phyloP scores from a whole-genome alignment of 129 eudicot genomes.

The Lonicera japonica region DNA sequence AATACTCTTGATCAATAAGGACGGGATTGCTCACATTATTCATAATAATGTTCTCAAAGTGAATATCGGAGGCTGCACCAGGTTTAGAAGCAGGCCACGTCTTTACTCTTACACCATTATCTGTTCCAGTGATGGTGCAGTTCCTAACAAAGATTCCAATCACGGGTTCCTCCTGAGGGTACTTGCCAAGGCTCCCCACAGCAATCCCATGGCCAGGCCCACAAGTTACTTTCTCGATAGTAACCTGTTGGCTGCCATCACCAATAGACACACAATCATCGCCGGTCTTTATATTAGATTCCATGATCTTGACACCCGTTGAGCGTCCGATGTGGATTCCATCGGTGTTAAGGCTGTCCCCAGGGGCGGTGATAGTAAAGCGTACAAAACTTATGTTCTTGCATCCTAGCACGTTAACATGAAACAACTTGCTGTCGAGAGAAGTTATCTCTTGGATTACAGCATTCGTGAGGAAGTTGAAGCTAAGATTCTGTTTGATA shows the following conservation, averaged over 20 bases:
- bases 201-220: slow-evolving; percentile 76
- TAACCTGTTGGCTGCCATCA: slow-evolving; percentile 50
- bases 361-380: slow-evolving; percentile 34
- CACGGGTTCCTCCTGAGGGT: slow-evolving; percentile 31
- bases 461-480: slow-evolving; percentile 25
- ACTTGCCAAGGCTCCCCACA: slow-evolving; percentile 47
- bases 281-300: slow-evolving; percentile 37
- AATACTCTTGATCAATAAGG: slow-evolving; percentile 40
- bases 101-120: slow-evolving; percentile 46
- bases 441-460: slow-evolving; percentile 31
- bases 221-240: slow-evolving; percentile 38
- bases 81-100: slow-evolving; percentile 30
- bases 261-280: slow-evolving; percentile 67
- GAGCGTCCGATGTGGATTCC: slow-evolving; percentile 49
- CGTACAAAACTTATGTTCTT: slow-evolving; percentile 17
- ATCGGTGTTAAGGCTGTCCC: slow-evolving; percentile 46
- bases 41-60: slow-evolving; percentile 45
- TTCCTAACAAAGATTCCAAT: slow-evolving; percentile 32
- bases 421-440: slow-evolving; percentile 43
- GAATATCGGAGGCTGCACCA: slow-evolving; percentile 22
- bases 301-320: slow-evolving; percentile 23
- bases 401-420: slow-evolving; percentile 29
- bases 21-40: slow-evolving; percentile 38
- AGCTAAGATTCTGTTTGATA: slow-evolving; percentile 11
- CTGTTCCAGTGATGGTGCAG: slow-evolving; percentile 33